Evolutionary conservation across 352 stramenopile species (phyloP), one percentile per base, ranked within the genome.

Genomic region (Pythium myriotylum): DNA sequence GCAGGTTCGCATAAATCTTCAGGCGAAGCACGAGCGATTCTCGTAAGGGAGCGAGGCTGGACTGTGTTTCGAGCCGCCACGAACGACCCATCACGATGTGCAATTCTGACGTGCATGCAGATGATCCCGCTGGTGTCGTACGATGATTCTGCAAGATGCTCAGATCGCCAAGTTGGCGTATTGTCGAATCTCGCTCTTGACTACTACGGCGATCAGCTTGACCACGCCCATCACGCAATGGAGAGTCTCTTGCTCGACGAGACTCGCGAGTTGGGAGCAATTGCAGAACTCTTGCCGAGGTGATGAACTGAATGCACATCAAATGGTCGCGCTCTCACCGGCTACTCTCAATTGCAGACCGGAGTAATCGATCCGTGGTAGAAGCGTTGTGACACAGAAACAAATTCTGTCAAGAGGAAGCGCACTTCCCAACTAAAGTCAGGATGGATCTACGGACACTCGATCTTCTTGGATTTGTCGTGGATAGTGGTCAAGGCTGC

Each of bases 191-290:
- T 77, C 37, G 53, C 57, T 4, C 69, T 77, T 39, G 65, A 74
- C 26, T 68, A 74, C 42, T 77, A 72, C 40, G 65, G 62, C 8
- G 61, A 67, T 23, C 69, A 77, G 24, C 49, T 76, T 10, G 69
- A 73, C 57, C 42, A 62, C 13, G 69, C 65, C 6, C 65, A 74
- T 9, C 56, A 73, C 14, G 69, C 48, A 6, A 74, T 77, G 37
- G 69, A 77, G 58, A 69, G 42, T n/a, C 53, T 77, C 33, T 26
- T 70, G 9, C 51, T 76, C 1, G 64, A 73, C n/a, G 55, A 76
- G 43, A 53, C 43, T 2, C 52, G 60, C 10, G 19, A 45, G 10
- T 26, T 20, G 13, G n/a, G 4, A 9, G 39, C 26, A 3, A 32
- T 63, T 14, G 45, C 45, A 1, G 17, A 62, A 13, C 35, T 39